These are phyloP conservation scores for Thermochaetoides thermophila DNA, from an alignment of 495 filamentous ascomycete genomes.

Conservation along the genomic window DNA sequence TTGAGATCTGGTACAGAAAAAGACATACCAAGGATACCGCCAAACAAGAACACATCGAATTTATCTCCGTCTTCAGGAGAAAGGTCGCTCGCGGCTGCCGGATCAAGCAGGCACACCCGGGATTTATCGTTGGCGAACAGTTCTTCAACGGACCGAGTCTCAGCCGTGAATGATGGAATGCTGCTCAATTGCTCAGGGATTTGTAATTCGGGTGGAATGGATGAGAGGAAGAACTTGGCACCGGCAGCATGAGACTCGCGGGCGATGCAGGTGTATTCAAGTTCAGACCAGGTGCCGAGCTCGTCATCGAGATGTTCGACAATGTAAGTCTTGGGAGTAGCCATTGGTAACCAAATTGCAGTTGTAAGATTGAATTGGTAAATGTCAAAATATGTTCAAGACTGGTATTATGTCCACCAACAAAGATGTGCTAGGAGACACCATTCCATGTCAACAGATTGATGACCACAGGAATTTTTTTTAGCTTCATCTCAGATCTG, in stretches of 20 bases:
- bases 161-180: conserved; percentile 47
- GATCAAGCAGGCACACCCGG: conserved; percentile 80
- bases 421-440: too few species aligned
- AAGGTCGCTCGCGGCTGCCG: conserved; percentile 62
- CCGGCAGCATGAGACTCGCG: conserved; percentile 55
- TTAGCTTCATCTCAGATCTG: too few species aligned
- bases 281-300: conserved; percentile 80
- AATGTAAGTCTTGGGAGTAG: conserved; percentile 52
- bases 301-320: conserved; percentile 91
- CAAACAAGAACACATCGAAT: conserved; percentile 90
- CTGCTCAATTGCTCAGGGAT: conserved; percentile 47
- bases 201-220: conserved; percentile 51
- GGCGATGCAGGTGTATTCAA: conserved; percentile 82
- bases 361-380: too few species aligned
- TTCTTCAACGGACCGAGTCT: conserved; percentile 60
- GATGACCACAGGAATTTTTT: too few species aligned
- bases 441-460: too few species aligned
- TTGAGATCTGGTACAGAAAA: background rate
- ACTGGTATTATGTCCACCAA: too few species aligned
- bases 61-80: conserved; percentile 62
- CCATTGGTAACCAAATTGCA: too few species aligned
- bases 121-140: conserved; percentile 47
- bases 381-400: too few species aligned
- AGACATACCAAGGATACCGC: conserved; percentile 76
- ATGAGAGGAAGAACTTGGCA: conserved; percentile 70